Evolutionary conservation across 2,329 filamentous ascomycete species (phyloP).

Genomic region (Claviceps digitariae): DNA sequence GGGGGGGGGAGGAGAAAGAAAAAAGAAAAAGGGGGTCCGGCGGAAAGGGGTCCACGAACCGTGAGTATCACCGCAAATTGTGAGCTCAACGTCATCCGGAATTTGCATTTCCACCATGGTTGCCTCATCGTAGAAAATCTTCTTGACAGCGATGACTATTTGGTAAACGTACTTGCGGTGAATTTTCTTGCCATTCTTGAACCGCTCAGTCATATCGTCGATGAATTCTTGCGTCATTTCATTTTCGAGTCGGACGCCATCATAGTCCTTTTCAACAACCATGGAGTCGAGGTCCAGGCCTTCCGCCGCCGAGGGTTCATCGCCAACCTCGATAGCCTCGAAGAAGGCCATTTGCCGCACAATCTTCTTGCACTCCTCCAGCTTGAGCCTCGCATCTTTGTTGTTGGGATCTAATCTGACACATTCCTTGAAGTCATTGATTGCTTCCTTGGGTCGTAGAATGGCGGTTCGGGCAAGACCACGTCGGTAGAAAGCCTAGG

Average conservation of each 20-base stretch:
- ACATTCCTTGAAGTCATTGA: conserved; percentile 85
- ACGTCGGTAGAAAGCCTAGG: conserved; percentile 82
- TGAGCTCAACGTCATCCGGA: conserved; percentile 63
- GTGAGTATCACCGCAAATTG: conserved; percentile 95
- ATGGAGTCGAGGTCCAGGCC: conserved; percentile 82
- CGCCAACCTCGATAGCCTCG: conserved; percentile 84
- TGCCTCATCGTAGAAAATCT: conserved; percentile 80
- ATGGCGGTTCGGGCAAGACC: conserved; percentile 88
- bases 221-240: conserved; percentile 96
- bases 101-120: conserved; percentile 95
- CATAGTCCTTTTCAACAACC: conserved; percentile 68
- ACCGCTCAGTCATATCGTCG: conserved; percentile 90
- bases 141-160: conserved; percentile 80
- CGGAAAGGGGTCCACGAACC: conserved; percentile 46
- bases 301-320: conserved; percentile 84
- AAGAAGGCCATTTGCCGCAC: conserved; percentile 88
- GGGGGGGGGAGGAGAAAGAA: neutral
- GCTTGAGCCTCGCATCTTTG: conserved; percentile 80
- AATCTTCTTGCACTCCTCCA: conserved; percentile 88
- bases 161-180: conserved; percentile 96
- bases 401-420: conserved; percentile 77
- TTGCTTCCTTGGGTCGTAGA: conserved; percentile 72
- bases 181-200: conserved; percentile 91
- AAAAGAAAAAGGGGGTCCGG: too few relatives aligned
- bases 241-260: conserved; percentile 63